Conservation (phyloP, 2,329 filamentous ascomycete species). For the Aspergillus sp. region DNA sequence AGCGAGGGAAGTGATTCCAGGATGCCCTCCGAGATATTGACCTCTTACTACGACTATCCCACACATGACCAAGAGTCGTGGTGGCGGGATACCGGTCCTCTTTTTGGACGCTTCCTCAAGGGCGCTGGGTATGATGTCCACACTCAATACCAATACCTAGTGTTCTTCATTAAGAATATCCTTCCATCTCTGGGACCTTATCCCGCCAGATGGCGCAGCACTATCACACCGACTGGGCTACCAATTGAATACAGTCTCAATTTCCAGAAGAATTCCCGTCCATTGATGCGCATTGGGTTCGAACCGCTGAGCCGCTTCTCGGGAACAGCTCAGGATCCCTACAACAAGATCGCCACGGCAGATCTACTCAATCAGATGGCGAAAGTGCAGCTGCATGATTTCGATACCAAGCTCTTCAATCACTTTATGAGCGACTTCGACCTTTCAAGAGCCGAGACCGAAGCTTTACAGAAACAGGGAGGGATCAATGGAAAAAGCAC, state of each 20-base stretch:
- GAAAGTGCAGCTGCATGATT: background rate
- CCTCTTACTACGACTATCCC: background rate
- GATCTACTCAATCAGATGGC: conserved; percentile 1
- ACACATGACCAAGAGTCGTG: conserved; percentile 4
- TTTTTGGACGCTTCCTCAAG: conserved; percentile 5
- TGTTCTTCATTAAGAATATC: conserved; percentile 3
- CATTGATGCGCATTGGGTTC: conserved; percentile 9
- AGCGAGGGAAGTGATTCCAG: background rate
- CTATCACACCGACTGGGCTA: conserved; percentile 12
- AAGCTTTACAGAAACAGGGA: background rate
- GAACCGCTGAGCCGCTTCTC: conserved; percentile 5
- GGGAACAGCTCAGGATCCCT: conserved; percentile 3
- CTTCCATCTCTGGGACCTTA: conserved; percentile 12
- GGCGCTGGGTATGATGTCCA: conserved; percentile 5
- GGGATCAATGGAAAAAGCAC: background rate
- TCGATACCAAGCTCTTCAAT: background rate
- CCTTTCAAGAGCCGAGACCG: background rate
- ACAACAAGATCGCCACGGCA: conserved; percentile 1
- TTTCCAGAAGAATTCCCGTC: conserved; percentile 9
- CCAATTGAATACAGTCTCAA: conserved; percentile 16
- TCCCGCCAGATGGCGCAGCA: conserved; percentile 6
- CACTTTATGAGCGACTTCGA: background rate
- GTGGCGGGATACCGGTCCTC: conserved; percentile 9
- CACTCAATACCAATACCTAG: conserved; percentile 5
- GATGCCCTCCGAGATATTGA: background rate